Evolutionary conservation across 1,284 basidiomycete species (phyloP).

Genomic region (Boletus semigastroideus): DNA sequence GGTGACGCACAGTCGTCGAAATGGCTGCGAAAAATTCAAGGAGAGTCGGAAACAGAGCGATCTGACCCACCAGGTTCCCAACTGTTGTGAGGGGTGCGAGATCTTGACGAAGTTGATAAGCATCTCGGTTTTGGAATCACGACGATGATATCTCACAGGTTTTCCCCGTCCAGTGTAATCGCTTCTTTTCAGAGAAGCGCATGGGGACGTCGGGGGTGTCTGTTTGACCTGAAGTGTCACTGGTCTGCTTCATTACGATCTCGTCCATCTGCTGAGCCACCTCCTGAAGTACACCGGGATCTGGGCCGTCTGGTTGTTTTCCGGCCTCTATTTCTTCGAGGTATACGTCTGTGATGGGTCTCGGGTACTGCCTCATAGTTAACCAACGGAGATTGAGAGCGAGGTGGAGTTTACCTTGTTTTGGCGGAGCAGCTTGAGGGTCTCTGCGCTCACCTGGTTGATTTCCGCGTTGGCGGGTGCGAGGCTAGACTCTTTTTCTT

Average conservation of each 20-base stretch:
- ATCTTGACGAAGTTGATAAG: conserved; percentile 46
- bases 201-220: conserved; percentile 69
- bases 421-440: conserved; percentile 59
- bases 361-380: conserved; percentile 53
- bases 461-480: conserved; percentile 64
- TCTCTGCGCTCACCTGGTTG: conserved; percentile 65
- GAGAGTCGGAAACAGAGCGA: neutral
- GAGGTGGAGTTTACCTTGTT: conserved; percentile 54
- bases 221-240: conserved; percentile 33
- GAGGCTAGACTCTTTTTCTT: conserved; percentile 54
- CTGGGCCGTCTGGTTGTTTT: conserved; percentile 37
- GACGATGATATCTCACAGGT: conserved; percentile 58
- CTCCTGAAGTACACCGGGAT: conserved; percentile 30
- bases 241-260: conserved; percentile 33
- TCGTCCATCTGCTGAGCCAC: conserved; percentile 30
- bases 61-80: conserved; percentile 76
- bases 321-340: conserved; percentile 54
- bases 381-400: neutral
- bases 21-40: conserved; percentile 60
- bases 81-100: conserved; percentile 95
- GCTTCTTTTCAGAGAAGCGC: conserved; percentile 82
- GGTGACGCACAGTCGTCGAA: conserved; percentile 84
- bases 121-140: neutral
- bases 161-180: conserved; percentile 84
- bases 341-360: conserved; percentile 69